phyloP scores from a whole-genome alignment of 441 rosid genomes.

The Euphorbia corollata region DNA sequence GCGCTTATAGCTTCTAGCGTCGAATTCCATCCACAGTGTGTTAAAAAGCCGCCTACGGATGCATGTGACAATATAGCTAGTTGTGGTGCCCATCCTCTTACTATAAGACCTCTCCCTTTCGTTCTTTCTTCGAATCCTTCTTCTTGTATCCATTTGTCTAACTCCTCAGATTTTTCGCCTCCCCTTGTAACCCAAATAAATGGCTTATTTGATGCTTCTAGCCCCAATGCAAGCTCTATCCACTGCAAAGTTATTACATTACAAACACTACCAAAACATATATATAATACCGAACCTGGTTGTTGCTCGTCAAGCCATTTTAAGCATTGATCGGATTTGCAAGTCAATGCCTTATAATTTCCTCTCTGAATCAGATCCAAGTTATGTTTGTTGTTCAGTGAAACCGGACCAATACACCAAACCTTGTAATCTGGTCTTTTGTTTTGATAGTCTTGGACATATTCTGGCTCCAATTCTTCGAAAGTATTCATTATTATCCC shows the following conservation, averaged over 20 bases:
- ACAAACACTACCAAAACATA: conserved; percentile 32
- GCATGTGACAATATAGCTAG: too few species aligned
- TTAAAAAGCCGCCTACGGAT: too few species aligned
- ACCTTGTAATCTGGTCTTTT: conserved; percentile 14
- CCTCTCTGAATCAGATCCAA: conserved; percentile 19
- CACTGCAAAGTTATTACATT: conserved; percentile 19
- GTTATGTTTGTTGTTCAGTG: conserved; percentile 23
- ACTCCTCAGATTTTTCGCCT: conserved; percentile 1
- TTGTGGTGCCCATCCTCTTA: conserved; percentile 16
- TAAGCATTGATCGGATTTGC: conserved; percentile 17
- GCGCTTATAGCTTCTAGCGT: too few species aligned
- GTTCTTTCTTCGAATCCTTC: conserved; percentile 20
- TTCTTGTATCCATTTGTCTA: conserved; percentile 25
- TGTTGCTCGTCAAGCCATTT: conserved; percentile 33
- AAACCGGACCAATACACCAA: conserved; percentile 38
- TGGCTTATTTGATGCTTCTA: conserved; percentile 31
- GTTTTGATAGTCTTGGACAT: conserved; percentile 21
- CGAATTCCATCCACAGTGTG: too few species aligned
- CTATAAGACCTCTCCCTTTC: conserved; percentile 17
- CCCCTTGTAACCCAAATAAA: conserved; percentile 35
- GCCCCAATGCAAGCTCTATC: conserved; percentile 31
- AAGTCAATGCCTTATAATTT: neutral
- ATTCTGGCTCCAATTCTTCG: conserved; percentile 14
- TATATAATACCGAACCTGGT: conserved; percentile 30
- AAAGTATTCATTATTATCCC: conserved; percentile 31